Evolutionary conservation across 352 stramenopile genomes (phyloP).

Genomic region (Salisapilia sapeloensis): DNA sequence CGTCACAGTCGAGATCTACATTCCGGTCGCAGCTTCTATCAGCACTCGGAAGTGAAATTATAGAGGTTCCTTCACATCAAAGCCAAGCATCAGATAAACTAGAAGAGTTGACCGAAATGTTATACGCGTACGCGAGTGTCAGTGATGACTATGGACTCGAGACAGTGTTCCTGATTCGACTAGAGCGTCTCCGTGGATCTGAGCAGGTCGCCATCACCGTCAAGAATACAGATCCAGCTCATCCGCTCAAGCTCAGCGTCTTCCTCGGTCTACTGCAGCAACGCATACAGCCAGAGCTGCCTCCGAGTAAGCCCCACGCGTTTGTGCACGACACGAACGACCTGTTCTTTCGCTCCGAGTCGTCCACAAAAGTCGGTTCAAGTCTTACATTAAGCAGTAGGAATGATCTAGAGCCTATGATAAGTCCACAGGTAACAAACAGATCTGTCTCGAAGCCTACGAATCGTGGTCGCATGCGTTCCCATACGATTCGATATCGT

Average conservation of each 20-base stretch:
- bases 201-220: constrained; percentile 46
- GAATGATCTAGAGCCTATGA: no score
- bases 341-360: no score
- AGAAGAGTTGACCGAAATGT: constrained; percentile 4
- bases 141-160: constrained; percentile 15
- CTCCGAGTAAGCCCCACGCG: constrained; percentile 20
- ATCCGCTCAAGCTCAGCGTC: constrained; percentile 18
- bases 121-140: constrained; percentile 39
- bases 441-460: no score
- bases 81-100: neutral
- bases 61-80: constrained; percentile 18
- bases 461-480: constrained; percentile 26
- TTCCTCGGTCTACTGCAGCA: constrained; percentile 44
- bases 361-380: no score
- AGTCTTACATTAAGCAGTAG: no score
- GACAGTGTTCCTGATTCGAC: constrained; percentile 33
- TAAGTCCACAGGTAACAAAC: no score
- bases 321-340: constrained; percentile 21
- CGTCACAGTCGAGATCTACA: constrained; percentile 5
- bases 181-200: constrained; percentile 51
- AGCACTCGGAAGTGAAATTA: constrained; percentile 32
- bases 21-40: constrained; percentile 19
- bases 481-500: constrained; percentile 50
- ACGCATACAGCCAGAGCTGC: constrained; percentile 27
- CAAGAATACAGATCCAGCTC: constrained; percentile 51